A percentile compares a stretch with the other conserved stretches of the same genome.
phyloP scores from a whole-genome alignment of 805 yeast species.

The Saccharomycopsis capsularis region DNA sequence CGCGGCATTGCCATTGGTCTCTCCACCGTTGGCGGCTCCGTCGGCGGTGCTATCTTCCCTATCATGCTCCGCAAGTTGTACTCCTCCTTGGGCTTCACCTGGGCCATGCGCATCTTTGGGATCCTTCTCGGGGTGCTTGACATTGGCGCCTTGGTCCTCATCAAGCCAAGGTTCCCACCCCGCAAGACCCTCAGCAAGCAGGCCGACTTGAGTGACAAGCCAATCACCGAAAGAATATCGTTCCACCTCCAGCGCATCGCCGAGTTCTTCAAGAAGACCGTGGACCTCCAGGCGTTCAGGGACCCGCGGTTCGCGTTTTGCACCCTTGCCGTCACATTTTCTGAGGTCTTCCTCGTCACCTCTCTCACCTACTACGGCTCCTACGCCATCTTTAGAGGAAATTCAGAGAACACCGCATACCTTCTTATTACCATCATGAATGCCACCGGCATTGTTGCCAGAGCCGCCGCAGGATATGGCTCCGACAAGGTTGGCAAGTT shows the following conservation, averaged over 20 bases:
- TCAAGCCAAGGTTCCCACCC: slow-evolving; percentile 30
- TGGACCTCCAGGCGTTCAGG: slow-evolving; percentile 29
- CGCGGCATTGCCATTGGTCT: slow-evolving; percentile 42
- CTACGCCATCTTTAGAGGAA: slow-evolving; percentile 42
- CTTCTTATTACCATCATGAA: slow-evolving; percentile 37
- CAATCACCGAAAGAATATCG: not conserved
- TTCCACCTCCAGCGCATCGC: not conserved
- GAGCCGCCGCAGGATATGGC: slow-evolving; percentile 30
- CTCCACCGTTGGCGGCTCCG: slow-evolving; percentile 43
- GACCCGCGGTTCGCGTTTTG: slow-evolving; percentile 40
- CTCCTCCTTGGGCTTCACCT: slow-evolving; percentile 40
- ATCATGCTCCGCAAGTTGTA: slow-evolving; percentile 39
- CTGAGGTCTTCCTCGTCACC: slow-evolving; percentile 40
- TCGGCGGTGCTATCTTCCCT: slow-evolving; percentile 47
- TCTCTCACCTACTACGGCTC: slow-evolving; percentile 45
- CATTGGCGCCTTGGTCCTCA: slow-evolving; percentile 26
- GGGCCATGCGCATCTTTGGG: slow-evolving; percentile 48
- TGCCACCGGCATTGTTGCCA: slow-evolving; percentile 30
- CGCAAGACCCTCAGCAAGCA: not conserved
- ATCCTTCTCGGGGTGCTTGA: slow-evolving; percentile 27
- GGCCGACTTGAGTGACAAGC: too few relatives aligned
- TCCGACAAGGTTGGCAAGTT: slow-evolving; percentile 39
- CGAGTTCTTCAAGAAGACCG: slow-evolving; percentile 10
- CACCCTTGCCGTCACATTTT: slow-evolving; percentile 37
- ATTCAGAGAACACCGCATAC: slow-evolving; percentile 33